Conservation (phyloP, 2,329 filamentous ascomycete species). For the Tolypocladium ovalisporum region DNA sequence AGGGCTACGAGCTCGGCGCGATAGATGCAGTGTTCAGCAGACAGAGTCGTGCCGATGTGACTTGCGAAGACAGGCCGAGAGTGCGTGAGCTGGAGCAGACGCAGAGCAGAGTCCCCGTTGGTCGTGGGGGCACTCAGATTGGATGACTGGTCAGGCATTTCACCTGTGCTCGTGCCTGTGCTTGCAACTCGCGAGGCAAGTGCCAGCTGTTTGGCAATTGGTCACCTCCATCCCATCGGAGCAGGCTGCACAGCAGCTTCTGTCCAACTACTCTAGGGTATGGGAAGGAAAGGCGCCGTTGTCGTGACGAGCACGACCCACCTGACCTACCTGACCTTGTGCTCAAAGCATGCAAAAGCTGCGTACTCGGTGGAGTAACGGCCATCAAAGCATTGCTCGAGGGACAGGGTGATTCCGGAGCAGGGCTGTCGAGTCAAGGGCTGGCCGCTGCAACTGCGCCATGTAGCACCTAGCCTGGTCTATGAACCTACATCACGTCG, state of each 20-base stretch:
- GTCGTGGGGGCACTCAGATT: neutral
- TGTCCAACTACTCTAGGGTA: neutral
- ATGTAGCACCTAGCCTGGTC: neutral
- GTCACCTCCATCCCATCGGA: neutral
- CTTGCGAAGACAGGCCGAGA: neutral
- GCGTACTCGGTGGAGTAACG: neutral
- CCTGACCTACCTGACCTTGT: no score
- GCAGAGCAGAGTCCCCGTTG: neutral
- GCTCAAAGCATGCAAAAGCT: no score
- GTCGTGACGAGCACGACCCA: neutral
- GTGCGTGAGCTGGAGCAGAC: neutral
- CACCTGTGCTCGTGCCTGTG: neutral
- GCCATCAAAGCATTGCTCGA: neutral
- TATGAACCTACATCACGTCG: neutral
- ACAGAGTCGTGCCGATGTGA: neutral
- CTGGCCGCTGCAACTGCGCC: neutral
- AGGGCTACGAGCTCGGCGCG: neutral
- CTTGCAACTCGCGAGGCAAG: neutral
- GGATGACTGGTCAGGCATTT: neutral
- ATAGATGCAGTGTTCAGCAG: neutral
- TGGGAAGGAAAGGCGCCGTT: neutral
- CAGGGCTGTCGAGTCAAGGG: neutral
- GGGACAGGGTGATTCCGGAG: neutral
- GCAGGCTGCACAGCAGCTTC: neutral
- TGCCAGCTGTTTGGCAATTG: neutral